Evolutionary conservation across 2,329 filamentous ascomycete genomes (phyloP).

Genomic region (Tricladium varicosporioides): DNA sequence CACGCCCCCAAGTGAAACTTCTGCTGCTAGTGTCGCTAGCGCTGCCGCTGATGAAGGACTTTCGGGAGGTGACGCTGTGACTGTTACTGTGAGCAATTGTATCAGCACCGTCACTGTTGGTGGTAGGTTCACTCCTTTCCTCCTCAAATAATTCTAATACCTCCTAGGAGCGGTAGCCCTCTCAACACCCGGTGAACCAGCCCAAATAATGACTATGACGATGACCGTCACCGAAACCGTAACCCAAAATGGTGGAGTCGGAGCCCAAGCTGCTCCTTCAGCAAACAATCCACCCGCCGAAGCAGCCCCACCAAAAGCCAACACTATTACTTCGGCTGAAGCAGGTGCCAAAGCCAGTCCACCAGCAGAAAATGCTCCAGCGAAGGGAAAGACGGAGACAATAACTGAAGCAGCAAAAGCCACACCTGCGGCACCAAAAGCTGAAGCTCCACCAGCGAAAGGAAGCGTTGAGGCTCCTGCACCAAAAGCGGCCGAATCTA

Average conservation of each 20-base stretch:
- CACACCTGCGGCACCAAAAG: not conserved
- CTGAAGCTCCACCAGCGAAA: not conserved
- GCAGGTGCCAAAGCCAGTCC: not conserved
- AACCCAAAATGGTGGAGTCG: too few species aligned
- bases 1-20: too few species aligned
- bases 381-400: too few species aligned
- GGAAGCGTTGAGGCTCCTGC: not conserved
- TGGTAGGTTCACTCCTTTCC: not conserved
- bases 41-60: too few species aligned
- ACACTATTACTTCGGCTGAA: not conserved
- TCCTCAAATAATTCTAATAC: too few species aligned
- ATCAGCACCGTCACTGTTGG: not conserved
- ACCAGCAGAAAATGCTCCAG: not conserved
- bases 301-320: not conserved
- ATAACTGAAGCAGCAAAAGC: not conserved
- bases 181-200: not conserved
- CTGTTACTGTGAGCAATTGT: not conserved
- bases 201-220: not conserved
- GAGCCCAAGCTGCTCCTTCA: too few species aligned
- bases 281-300: not conserved
- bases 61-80: not conserved
- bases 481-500: not conserved
- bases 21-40: too few species aligned
- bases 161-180: not conserved
- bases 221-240: not conserved